Base-by-base conservation (phyloP, 1,284 basidiomycete species). In the Fomes fomentarius region DNA sequence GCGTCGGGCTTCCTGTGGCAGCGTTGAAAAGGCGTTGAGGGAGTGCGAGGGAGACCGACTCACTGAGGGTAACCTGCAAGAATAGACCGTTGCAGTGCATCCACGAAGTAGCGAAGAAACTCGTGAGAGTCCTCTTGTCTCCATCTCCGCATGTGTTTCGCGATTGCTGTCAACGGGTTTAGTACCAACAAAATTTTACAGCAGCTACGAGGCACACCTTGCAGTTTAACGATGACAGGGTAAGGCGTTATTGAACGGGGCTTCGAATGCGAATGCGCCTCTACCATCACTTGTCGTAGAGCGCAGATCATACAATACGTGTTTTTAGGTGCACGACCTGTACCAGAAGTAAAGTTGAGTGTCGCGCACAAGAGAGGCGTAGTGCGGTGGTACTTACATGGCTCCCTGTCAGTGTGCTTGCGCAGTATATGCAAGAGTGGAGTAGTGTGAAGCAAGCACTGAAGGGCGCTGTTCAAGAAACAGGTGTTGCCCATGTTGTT, bases 101-200 rank as follows among this genome's bases (percentile, higher is more conserved):
- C 97, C 33, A 98, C 87, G 22, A 92, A 87, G 71, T 98, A 97
- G 26, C 97, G 88, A 48, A 99, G 83, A 68, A 99, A 99, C 72
- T 99, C 97, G 71, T 99, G 97, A 3, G 96, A 89, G 71, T 99
- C 97, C 71, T 99, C 97, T 73, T 99, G 97, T 59, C 94, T 78
- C n/a, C 93, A 94, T 69, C 78, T 83, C 46, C 89, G 85, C 80
- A 99, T 87, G 61, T 94, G 89, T 70, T 94, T 95, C 14, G 95
- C 95, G 63, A 99, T 96, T 11, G 80, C 94, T 96, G 64, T 3
- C 45, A n/a, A n/a, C 45, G 46, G 19, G 7, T 21, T 15, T 17
- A 46, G 12, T 41, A 17, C 15, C 14, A n/a, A 11, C 21, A 47
- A 35, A 39, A 21, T 19, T 34, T 22, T 40, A 25, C 24, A 19